Evolutionary conservation across 148 eudicot species (phyloP).

Genomic region (Talinum fruticosum): DNA sequence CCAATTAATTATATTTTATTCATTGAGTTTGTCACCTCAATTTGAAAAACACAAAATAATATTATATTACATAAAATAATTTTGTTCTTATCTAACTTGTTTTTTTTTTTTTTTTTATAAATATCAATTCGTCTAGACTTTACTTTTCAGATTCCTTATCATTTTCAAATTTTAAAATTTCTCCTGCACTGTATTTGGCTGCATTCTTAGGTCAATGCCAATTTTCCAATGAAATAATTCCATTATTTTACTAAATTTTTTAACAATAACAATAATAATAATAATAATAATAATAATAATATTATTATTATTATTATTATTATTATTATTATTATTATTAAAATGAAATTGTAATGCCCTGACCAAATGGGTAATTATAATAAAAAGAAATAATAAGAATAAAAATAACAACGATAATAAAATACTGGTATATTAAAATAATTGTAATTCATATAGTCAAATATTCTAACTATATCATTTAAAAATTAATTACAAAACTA

Average conservation of each 20-base stretch:
- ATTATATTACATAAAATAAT: background rate
- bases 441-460: too few relatives aligned
- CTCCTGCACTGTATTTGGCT: conserved; percentile 10
- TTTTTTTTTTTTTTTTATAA: too few relatives aligned
- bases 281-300: background rate
- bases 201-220: conserved; percentile 22
- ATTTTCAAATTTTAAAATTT: conserved; percentile 4
- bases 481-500: too few relatives aligned
- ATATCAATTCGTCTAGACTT: background rate
- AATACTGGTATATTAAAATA: too few relatives aligned
- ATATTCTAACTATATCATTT: too few relatives aligned
- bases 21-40: conserved; percentile 26
- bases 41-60: conserved; percentile 6
- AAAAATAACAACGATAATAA: too few relatives aligned
- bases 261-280: background rate
- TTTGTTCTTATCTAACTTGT: conserved; percentile 16
- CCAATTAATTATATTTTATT: background rate
- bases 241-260: background rate
- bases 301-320: background rate
- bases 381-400: too few relatives aligned
- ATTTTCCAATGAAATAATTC: background rate
- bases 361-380: too few relatives aligned
- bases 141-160: conserved; percentile 23
- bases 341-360: too few relatives aligned
- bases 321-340: too few relatives aligned